Percentiles rank a stretch among this genome's conserved stretches.
phyloP scores from a whole-genome alignment of 2,329 filamentous ascomycete species.

The Fusarium hainanense region DNA sequence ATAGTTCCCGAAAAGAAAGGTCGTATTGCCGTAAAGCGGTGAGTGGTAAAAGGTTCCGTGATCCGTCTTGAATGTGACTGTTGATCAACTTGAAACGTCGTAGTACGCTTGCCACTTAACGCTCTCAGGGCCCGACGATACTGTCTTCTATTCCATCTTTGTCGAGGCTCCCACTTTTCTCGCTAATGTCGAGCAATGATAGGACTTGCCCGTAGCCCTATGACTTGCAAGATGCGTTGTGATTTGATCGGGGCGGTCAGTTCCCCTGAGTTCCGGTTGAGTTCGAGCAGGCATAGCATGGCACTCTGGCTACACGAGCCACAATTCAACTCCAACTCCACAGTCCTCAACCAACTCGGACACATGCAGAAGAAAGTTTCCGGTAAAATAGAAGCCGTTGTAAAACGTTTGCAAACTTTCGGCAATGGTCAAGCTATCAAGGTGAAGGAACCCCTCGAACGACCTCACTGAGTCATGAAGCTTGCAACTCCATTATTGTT shows the following conservation, averaged over 20 bases:
- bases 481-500: not conserved
- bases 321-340: conserved; percentile 5
- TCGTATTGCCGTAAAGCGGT: conserved; percentile 29
- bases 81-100: conserved; percentile 26
- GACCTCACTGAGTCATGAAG: conserved; percentile 1
- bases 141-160: conserved; percentile 2
- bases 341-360: conserved; percentile 3
- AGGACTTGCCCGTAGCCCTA: conserved; percentile 2
- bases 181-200: not conserved
- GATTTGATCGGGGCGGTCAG: not conserved
- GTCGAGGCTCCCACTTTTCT: conserved; percentile 1
- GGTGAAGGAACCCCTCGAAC: not conserved
- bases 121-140: conserved; percentile 2
- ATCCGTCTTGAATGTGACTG: conserved; percentile 22
- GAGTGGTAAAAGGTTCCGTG: conserved; percentile 26
- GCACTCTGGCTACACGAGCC: not conserved
- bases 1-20: conserved; percentile 6
- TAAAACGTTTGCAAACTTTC: not conserved
- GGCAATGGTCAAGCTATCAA: not conserved
- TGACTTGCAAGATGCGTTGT: not conserved
- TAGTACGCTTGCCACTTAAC: conserved; percentile 15
- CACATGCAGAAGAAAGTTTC: conserved; percentile 10
- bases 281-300: not conserved
- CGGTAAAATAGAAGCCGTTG: conserved; percentile 5
- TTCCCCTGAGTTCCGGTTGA: conserved; percentile 7